These are phyloP conservation scores for Alternaria sp. DNA, from an alignment of 2,329 filamentous ascomycete genomes.

Conservation along the genomic window DNA sequence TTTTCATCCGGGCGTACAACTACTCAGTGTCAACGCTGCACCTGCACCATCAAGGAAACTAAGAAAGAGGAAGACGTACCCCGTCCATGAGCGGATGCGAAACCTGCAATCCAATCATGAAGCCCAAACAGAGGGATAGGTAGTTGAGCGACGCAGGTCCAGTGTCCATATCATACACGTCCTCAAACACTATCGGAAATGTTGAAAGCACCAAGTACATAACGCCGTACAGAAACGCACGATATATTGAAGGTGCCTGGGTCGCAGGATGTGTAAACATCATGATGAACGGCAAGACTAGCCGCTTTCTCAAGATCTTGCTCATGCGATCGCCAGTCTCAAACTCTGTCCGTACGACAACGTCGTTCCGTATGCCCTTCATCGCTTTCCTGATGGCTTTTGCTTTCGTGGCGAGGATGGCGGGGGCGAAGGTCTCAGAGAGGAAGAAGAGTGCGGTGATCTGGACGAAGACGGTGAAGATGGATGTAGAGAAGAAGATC, in stretches of 20 bases:
- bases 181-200: constrained; percentile 66
- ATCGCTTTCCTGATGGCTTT: constrained; percentile 56
- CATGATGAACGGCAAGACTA: constrained; percentile 57
- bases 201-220: constrained; percentile 71
- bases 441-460: constrained; percentile 67
- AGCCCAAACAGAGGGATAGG: constrained; percentile 68
- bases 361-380: constrained; percentile 33
- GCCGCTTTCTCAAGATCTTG: constrained; percentile 39
- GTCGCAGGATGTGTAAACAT: constrained; percentile 67
- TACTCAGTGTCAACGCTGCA: constrained; percentile 7
- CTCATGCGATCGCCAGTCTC: constrained; percentile 44
- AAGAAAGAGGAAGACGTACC: constrained; percentile 20
- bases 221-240: constrained; percentile 67
- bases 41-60: background rate
- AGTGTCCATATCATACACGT: constrained; percentile 63
- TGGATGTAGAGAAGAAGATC: constrained; percentile 73
- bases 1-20: constrained; percentile 40
- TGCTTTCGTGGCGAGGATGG: constrained; percentile 57
- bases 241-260: constrained; percentile 64
- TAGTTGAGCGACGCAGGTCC: constrained; percentile 70
- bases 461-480: constrained; percentile 68
- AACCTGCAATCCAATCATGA: constrained; percentile 57
- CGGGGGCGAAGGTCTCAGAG: constrained; percentile 58
- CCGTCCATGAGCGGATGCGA: constrained; percentile 59
- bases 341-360: constrained; percentile 50